Conservation (phyloP, 371 early-diverging fungal genomes). For the Choanephora cucurbitarum region DNA sequence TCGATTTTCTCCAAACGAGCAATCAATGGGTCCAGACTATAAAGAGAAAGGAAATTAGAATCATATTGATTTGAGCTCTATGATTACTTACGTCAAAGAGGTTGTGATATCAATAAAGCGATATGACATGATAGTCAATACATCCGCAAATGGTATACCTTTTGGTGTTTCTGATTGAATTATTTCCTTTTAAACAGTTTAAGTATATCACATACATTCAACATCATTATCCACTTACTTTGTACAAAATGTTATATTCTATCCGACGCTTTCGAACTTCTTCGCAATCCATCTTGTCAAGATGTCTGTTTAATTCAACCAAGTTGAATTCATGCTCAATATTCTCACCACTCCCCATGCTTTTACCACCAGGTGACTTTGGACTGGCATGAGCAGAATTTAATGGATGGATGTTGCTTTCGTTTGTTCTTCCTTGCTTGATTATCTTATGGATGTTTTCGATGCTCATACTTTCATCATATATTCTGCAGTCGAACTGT, state of each 20-base stretch:
- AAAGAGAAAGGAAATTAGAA: constrained; percentile 4
- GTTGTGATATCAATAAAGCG: constrained; percentile 54
- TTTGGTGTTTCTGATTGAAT: constrained; percentile 38
- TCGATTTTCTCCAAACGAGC: constrained; percentile 46
- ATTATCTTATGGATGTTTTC: constrained; percentile 6
- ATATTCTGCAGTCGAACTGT: constrained; percentile 48
- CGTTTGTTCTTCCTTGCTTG: constrained; percentile 4
- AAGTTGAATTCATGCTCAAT: constrained; percentile 19
- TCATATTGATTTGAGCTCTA: background rate
- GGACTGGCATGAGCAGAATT: constrained; percentile 1
- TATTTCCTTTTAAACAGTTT: constrained; percentile 35
- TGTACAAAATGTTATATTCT: constrained; percentile 52
- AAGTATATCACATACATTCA: background rate
- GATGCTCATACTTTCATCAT: constrained; percentile 36
- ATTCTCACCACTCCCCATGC: background rate
- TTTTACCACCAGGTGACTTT: constrained; percentile 4
- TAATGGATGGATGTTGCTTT: background rate
- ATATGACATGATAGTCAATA: constrained; percentile 53
- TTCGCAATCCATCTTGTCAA: constrained; percentile 27
- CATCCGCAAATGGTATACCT: constrained; percentile 59
- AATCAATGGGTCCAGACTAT: constrained; percentile 43
- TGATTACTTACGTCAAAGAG: constrained; percentile 47
- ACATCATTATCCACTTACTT: constrained; percentile 24
- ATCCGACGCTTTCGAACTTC: constrained; percentile 37
- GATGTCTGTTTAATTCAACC: constrained; percentile 24